Base-by-base conservation (phyloP, 2,329 filamentous ascomycete genomes). In the Ilyonectria mors-panacis region DNA sequence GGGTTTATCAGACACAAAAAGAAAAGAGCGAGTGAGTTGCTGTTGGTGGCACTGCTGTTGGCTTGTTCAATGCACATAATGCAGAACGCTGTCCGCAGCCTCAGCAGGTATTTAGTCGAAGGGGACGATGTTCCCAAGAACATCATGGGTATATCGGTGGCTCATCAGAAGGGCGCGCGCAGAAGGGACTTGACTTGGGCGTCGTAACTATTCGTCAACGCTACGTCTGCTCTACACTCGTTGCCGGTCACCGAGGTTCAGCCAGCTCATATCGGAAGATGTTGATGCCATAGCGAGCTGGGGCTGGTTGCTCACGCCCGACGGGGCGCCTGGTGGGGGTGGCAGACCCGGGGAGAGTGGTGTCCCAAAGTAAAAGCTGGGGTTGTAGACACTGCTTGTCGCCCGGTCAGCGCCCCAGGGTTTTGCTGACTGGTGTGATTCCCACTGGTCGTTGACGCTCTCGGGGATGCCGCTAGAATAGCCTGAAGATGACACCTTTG, bases 201-300 rank as follows among this genome's bases (percentile, higher is more conserved):
- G 65, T 75, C 61, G 66, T 60, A 64, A 62, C 45, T 55, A 59
- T 65, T 74, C 65, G 63, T 70, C 45, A 67, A 66, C 63, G 65
- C 51, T 68, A 58, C 47, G 61, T 55, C 58, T 61, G 60, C 58
- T 68, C 69, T 67, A 78, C 58, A 72, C 66, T 66, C 75, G 77
- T 47, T 75, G 70, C 42, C 78, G 76, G 42, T 87, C 87, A 53
- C 89, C 90, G 19, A 94, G 84, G 76, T 94, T 94, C 70, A 95
- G 81, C 93, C 93, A 95, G 80, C 91, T 93, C 91, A 94, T 93
- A 78, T 94, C 93, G 57, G 86, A 86, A 13, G 86, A 85, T 7
- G 82, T 83, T 28, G 84, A 78, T 54, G 87, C 83, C 79, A 82
- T 85, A 23, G 82, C 79, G 33, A 88, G 81, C 72, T 87, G 86